phyloP scores from a whole-genome alignment of 139 green algal genomes.

The Chlorella sp. region DNA sequence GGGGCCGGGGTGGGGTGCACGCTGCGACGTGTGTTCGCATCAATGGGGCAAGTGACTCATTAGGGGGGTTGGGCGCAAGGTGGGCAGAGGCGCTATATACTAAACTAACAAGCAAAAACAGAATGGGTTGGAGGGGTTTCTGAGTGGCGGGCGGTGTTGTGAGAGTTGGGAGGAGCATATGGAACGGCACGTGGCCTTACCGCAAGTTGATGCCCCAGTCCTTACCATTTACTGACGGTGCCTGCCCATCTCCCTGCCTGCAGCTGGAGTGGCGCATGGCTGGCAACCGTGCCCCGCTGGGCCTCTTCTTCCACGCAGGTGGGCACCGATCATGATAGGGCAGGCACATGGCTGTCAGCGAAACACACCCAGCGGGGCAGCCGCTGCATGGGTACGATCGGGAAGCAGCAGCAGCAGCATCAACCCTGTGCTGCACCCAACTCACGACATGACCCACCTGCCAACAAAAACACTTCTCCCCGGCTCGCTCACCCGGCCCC shows the following conservation, averaged over 20 bases:
- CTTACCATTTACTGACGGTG: neutral
- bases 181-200: neutral
- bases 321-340: neutral
- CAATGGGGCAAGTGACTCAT: too few relatives aligned
- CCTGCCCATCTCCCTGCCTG: neutral
- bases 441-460: too few relatives aligned
- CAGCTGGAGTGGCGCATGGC: constrained; percentile 26
- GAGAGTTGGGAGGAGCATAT: neutral
- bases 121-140: too few relatives aligned
- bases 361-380: too few relatives aligned
- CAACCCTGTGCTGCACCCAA: too few relatives aligned
- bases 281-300: constrained; percentile 27
- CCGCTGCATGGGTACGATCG: neutral
- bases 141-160: neutral
- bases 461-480: too few relatives aligned
- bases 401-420: too few relatives aligned
- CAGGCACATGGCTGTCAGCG: neutral
- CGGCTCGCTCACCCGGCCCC: neutral
- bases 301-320: constrained; percentile 33
- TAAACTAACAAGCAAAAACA: too few relatives aligned
- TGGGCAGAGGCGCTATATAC: too few relatives aligned
- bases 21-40: too few relatives aligned
- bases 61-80: too few relatives aligned
- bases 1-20: too few relatives aligned
- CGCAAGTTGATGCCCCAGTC: neutral